These are phyloP conservation scores for Cicer bijugum DNA, from an alignment of 306 rosid genomes.

Conservation along the genomic window DNA sequence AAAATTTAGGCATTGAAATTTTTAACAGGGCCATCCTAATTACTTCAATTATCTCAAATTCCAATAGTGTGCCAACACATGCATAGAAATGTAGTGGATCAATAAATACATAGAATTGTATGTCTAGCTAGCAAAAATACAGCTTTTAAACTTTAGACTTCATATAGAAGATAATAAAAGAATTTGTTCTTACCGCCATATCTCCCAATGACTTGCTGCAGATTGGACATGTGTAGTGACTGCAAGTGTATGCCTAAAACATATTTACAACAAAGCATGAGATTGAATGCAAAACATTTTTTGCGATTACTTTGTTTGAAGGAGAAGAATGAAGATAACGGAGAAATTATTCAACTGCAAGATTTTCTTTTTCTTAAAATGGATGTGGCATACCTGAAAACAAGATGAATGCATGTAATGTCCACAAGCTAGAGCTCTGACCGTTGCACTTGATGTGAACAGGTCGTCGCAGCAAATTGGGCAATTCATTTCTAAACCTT, in stretches of 20 bases:
- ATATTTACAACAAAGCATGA: slow-evolving; percentile 43
- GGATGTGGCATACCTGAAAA: slow-evolving; percentile 71
- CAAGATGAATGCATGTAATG: slow-evolving; percentile 99
- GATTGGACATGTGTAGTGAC: slow-evolving; percentile 97
- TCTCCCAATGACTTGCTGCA: slow-evolving; percentile 99
- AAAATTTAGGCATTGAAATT: slow-evolving; percentile 23
- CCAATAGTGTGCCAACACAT: slow-evolving; percentile 24
- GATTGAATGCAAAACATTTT: slow-evolving; percentile 41
- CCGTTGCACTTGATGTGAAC: slow-evolving; percentile 95
- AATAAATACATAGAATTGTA: slow-evolving; percentile 32
- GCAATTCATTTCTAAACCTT: slow-evolving; percentile 92
- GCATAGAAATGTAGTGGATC: slow-evolving; percentile 21
- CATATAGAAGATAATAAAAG: slow-evolving; percentile 22
- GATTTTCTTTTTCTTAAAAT: slow-evolving; percentile 11
- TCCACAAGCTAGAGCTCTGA: slow-evolving; percentile 94
- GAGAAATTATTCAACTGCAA: slow-evolving; percentile 17
- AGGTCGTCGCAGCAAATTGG: slow-evolving; percentile 96
- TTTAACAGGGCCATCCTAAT: slow-evolving; percentile 18
- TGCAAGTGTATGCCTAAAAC: slow-evolving; percentile 89
- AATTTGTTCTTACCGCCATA: slow-evolving; percentile 80
- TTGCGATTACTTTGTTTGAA: slow-evolving; percentile 10
- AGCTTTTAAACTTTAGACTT: slow-evolving; percentile 11
- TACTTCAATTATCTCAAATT: slow-evolving; percentile 30
- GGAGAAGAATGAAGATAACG: slow-evolving; percentile 2
- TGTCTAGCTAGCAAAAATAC: slow-evolving; percentile 8